Evolutionary conservation across 805 yeast species (phyloP).

Genomic region (Maudiozyma barnettii): DNA sequence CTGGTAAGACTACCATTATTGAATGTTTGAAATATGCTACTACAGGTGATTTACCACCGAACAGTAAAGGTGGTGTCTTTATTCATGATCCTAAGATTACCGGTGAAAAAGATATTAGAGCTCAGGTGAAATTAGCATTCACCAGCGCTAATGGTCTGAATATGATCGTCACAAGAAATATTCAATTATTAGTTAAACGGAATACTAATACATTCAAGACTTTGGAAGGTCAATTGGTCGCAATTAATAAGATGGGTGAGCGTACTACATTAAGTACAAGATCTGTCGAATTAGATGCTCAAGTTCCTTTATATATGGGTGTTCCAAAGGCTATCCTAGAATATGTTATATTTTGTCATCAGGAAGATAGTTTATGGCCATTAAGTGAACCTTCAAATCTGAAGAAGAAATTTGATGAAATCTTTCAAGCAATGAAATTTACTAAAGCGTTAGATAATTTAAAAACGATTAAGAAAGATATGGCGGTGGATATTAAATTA

Average conservation of each 20-base stretch:
- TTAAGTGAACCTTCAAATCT: conserved; percentile 79
- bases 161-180: conserved; percentile 80
- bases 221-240: conserved; percentile 76
- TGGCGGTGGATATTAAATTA: conserved; percentile 63
- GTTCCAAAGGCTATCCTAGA: conserved; percentile 82
- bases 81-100: conserved; percentile 82
- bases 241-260: conserved; percentile 50
- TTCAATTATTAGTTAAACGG: conserved; percentile 61
- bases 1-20: conserved; percentile 93
- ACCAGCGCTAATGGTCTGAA: conserved; percentile 59
- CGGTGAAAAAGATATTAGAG: conserved; percentile 68
- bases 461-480: conserved; percentile 66
- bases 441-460: conserved; percentile 81
- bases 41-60: conserved; percentile 93
- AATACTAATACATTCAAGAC: conserved; percentile 74
- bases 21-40: conserved; percentile 91
- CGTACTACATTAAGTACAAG: conserved; percentile 70
- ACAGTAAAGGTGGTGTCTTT: conserved; percentile 92
- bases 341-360: conserved; percentile 93
- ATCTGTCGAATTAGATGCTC: conserved; percentile 72
- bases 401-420: conserved; percentile 91
- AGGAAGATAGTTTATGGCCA: conserved; percentile 96
- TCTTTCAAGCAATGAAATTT: conserved; percentile 88
- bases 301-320: conserved; percentile 76
- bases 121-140: conserved; percentile 85